phyloP scores from a whole-genome alignment of 2,329 filamentous ascomycete genomes.

The Leptographium wingfieldii region DNA sequence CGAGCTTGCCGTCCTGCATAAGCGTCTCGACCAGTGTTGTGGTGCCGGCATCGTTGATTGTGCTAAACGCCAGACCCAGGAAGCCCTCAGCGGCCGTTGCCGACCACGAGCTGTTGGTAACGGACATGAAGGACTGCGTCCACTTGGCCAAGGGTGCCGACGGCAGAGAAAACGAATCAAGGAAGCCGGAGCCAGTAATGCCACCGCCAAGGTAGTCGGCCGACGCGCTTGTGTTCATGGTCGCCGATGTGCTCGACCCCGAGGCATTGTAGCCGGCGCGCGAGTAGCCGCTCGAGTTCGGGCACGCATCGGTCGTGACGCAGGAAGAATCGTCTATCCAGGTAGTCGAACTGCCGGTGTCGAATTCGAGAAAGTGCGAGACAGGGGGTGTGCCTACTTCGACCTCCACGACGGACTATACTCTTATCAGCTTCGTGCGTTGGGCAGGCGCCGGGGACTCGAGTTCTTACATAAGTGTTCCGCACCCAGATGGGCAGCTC shows the following conservation, averaged over 20 bases:
- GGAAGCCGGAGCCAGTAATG: slow-evolving; percentile 15
- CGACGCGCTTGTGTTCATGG: slow-evolving; percentile 12
- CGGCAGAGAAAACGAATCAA: slow-evolving; percentile 15
- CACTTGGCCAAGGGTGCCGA: slow-evolving; percentile 12
- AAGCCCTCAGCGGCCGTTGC: slow-evolving; percentile 21
- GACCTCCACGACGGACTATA: slow-evolving; percentile 7
- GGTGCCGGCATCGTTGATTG: slow-evolving; percentile 18
- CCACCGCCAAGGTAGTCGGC: slow-evolving; percentile 21
- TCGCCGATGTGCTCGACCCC: slow-evolving; percentile 15
- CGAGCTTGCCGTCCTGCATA: slow-evolving; percentile 18
- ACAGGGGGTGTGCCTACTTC: slow-evolving; percentile 18
- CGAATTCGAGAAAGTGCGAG: slow-evolving; percentile 19
- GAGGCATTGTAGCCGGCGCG: slow-evolving; percentile 17
- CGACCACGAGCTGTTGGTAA: slow-evolving; percentile 18
- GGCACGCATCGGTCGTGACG: slow-evolving; percentile 14
- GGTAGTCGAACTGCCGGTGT: slow-evolving; percentile 22
- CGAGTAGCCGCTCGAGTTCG: slow-evolving; percentile 15
- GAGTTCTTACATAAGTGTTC: slow-evolving; percentile 4
- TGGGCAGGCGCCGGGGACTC: too few relatives aligned
- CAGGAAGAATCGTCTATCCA: slow-evolving; percentile 20
- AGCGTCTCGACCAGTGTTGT: slow-evolving; percentile 21
- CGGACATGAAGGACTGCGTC: slow-evolving; percentile 19
- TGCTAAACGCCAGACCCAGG: slow-evolving; percentile 21
- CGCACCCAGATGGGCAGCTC: slow-evolving; percentile 9
- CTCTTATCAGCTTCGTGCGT: neutral